Conservation (phyloP, 129 eudicot genomes). For the Logfia minima region DNA sequence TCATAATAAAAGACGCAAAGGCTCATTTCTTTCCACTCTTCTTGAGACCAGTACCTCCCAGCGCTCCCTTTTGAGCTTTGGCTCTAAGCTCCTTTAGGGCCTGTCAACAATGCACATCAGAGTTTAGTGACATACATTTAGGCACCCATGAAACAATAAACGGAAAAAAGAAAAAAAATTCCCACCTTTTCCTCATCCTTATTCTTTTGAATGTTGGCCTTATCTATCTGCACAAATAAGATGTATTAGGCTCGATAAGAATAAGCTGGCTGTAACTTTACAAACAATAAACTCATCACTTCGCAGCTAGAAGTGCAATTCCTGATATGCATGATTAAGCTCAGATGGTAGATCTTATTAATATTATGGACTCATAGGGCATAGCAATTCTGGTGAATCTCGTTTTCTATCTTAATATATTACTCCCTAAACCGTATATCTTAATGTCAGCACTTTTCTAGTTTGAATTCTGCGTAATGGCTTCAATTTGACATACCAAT, state of each 20-base stretch:
- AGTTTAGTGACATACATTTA: conserved; percentile 11
- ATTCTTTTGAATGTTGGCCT: conserved; percentile 82
- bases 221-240: conserved; percentile 46
- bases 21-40: conserved; percentile 85
- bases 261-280: too few relatives aligned
- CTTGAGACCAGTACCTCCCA: conserved; percentile 70
- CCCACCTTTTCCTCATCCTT: conserved; percentile 79
- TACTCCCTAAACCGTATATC: too few relatives aligned
- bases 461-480: background rate
- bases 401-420: background rate
- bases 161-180: background rate
- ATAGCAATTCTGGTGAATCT: background rate
- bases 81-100: conserved; percentile 83
- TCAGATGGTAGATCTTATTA: background rate
- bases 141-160: background rate
- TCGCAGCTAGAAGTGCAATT: background rate
- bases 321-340: background rate
- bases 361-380: too few relatives aligned
- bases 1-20: background rate
- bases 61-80: conserved; percentile 82
- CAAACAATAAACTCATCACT: too few relatives aligned
- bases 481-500: background rate
- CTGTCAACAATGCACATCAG: conserved; percentile 24
- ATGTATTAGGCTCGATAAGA: background rate
- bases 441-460: too few relatives aligned